Base-by-base conservation (phyloP, 2,329 filamentous ascomycete genomes). In the Sordariomycetes sp. region DNA sequence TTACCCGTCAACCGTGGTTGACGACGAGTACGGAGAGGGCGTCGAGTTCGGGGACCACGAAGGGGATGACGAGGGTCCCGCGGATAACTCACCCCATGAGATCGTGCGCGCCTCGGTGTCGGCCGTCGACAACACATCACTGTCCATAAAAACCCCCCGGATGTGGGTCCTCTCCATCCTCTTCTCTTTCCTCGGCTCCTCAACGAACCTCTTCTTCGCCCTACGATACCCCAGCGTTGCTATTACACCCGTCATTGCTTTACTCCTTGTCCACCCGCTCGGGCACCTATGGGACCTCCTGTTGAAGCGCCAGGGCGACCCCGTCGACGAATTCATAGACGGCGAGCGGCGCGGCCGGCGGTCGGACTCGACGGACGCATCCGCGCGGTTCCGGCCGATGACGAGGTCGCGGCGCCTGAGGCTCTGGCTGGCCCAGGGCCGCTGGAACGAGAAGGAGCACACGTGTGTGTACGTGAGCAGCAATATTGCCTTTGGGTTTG, bases 371-470 rank as follows among this genome's bases (percentile, higher is more conserved):
- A 34, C 60, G 20, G 61, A 51, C 28, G 55, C 60, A 20, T 60
- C 48, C 46, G 32, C 50, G 11, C 46, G 46, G 22, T 34, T 46
- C 25, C 35, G 50, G 14, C n/a, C 32, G 24, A 22, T 50, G 28
- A 14, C 58, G n/a, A 40, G 37, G 43, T 54, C 54, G 59, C 55
- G 56, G 59, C 76, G 79, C 3, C 67, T 86, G 59, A 82, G 88
- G 53, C 75, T 88, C 40, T 94, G 89, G 89, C 76, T 93, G 32
- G 85, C 84, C 1, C 89, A 93, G 70, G 89, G 89, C 3, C 79
- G 75, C 40, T 94, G 90, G 90, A 94, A 94, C 67, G 86, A 91
- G 68, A 94, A 94, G 69, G 89, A 94, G 69, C 90, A 94, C 70
- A 89, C 87, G 50, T 94, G 89, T 67, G 89, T 94, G 56, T 94